These are phyloP conservation scores for Zangia roseola DNA, from an alignment of 768 basidiomycete genomes.

Conservation along the genomic window DNA sequence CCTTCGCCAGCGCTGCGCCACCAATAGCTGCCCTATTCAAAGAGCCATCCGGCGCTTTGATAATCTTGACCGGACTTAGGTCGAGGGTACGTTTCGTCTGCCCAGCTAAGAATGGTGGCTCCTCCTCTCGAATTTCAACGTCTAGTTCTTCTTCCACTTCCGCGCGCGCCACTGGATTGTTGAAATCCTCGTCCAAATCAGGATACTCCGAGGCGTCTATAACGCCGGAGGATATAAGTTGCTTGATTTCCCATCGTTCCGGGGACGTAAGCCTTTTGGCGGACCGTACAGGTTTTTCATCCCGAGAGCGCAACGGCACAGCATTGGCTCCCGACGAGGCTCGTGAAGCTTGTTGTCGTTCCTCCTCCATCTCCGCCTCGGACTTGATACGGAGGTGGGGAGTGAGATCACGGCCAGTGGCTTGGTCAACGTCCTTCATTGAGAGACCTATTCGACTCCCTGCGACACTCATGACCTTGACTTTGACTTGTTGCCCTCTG, in stretches of 20 bases:
- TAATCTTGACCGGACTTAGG: conserved; percentile 95
- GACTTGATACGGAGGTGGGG: conserved; percentile 94
- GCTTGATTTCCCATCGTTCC: conserved; percentile 99
- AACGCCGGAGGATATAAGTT: conserved; percentile 93
- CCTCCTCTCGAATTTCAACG: conserved; percentile 95
- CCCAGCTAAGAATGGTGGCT: conserved; percentile 92
- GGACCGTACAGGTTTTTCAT: conserved; percentile 55
- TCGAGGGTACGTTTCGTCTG: conserved; percentile 96
- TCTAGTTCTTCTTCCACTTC: conserved; percentile 97
- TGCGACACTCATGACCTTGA: conserved; percentile 94
- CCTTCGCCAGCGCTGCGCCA: conserved; percentile 91
- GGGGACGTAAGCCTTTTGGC: conserved; percentile 93
- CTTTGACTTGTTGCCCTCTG: conserved; percentile 83
- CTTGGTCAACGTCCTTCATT: conserved; percentile 98
- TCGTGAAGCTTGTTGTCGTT: conserved; percentile 58
- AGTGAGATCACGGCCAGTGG: conserved; percentile 84
- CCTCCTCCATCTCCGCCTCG: conserved; percentile 90
- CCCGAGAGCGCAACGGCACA: conserved; percentile 66
- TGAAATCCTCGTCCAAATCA: conserved; percentile 85
- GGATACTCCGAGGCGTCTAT: conserved; percentile 93
- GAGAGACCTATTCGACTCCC: conserved; percentile 81
- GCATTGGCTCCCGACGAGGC: conserved; percentile 84
- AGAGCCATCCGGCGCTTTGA: conserved; percentile 98
- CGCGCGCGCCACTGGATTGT: conserved; percentile 69
- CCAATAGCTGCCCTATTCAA: conserved; percentile 93